Conservation (phyloP, 768 basidiomycete genomes). For the Pisolithus marmoratus region DNA sequence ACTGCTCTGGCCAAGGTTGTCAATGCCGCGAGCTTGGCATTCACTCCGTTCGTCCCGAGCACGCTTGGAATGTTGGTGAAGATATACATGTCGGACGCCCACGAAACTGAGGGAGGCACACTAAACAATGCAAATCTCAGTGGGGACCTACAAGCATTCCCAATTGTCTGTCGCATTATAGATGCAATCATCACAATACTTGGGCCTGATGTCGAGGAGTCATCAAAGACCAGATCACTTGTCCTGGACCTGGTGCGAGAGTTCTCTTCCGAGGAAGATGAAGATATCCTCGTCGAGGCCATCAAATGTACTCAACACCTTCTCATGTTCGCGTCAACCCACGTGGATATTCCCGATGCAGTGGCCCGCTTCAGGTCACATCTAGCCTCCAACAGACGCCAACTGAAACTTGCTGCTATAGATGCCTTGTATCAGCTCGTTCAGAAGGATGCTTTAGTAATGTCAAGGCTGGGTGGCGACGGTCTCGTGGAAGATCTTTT, state of each 20-base stretch:
- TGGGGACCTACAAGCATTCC: conserved; percentile 89
- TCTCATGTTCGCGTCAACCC: conserved; percentile 89
- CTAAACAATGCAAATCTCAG: conserved; percentile 77
- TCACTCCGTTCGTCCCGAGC: conserved; percentile 80
- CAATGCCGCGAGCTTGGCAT: conserved; percentile 86
- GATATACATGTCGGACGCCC: conserved; percentile 83
- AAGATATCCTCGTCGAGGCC: conserved; percentile 85
- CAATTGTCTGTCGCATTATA: conserved; percentile 85
- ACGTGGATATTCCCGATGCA: conserved; percentile 75
- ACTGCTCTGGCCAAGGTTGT: conserved; percentile 82
- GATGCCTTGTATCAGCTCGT: conserved; percentile 96
- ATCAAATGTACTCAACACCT: conserved; percentile 96
- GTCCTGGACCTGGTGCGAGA: conserved; percentile 82
- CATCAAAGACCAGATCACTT: conserved; percentile 67
- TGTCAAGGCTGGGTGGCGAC: conserved; percentile 94
- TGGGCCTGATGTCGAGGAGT: conserved; percentile 94
- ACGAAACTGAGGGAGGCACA: conserved; percentile 90
- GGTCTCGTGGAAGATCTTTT: conserved; percentile 91
- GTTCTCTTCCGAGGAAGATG: conserved; percentile 80
- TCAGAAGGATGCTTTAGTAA: conserved; percentile 85
- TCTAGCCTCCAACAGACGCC: conserved; percentile 73
- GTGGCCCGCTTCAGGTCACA: conserved; percentile 74
- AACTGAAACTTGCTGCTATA: conserved; percentile 90
- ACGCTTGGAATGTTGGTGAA: conserved; percentile 90
- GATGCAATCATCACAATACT: conserved; percentile 91